These are phyloP conservation scores for Geosmithia morbida DNA, from an alignment of 2,329 filamentous ascomycete genomes.

Conservation along the genomic window DNA sequence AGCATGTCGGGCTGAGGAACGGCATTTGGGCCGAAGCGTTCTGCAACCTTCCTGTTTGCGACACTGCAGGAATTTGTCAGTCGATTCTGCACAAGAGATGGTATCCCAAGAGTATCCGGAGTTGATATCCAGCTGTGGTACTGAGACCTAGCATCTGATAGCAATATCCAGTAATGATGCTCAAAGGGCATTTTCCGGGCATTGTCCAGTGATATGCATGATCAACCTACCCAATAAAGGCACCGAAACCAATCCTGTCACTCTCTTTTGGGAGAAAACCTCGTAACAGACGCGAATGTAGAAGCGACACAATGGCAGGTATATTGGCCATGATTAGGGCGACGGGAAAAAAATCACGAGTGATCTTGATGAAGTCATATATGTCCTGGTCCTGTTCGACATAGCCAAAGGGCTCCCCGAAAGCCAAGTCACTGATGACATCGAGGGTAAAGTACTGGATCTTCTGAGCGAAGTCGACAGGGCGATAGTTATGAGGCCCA, in stretches of 20 bases:
- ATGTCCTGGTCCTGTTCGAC: conserved; percentile 31
- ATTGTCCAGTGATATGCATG: neutral
- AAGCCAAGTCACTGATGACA: conserved; percentile 36
- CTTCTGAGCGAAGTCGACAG: conserved; percentile 36
- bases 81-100: neutral
- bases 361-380: conserved; percentile 31
- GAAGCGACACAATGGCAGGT: conserved; percentile 22
- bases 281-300: conserved; percentile 25
- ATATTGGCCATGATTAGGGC: conserved; percentile 26
- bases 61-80: neutral
- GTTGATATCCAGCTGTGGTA: too few species aligned
- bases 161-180: too few species aligned
- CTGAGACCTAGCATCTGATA: too few species aligned
- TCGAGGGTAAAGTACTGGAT: conserved; percentile 40
- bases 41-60: conserved; percentile 6
- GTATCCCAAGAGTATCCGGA: too few species aligned
- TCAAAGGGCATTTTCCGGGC: too few species aligned
- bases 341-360: conserved; percentile 24
- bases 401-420: conserved; percentile 35
- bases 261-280: conserved; percentile 23
- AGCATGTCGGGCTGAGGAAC: conserved; percentile 20
- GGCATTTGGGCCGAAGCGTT: conserved; percentile 9
- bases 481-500: conserved; percentile 15
- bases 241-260: conserved; percentile 22
- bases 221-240: conserved; percentile 14